These are phyloP conservation scores for Hordeum pubiflorum DNA, from an alignment of 202 grass and related monocot genomes.

Conservation along the genomic window DNA sequence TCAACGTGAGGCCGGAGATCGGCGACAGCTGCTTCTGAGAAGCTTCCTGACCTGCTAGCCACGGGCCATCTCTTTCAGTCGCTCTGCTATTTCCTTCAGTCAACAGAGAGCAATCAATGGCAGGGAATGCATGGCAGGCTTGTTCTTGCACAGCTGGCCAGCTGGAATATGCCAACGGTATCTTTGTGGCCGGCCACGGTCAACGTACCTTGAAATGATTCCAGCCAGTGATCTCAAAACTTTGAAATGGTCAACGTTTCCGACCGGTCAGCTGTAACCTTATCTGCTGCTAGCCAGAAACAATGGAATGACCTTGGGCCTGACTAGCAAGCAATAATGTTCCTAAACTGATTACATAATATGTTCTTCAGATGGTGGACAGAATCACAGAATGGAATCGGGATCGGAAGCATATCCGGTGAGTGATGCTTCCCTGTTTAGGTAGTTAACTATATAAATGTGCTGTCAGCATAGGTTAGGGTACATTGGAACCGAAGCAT, in stretches of 20 bases:
- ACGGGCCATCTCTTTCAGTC: neutral
- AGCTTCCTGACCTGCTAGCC: neutral
- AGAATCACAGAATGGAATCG: neutral
- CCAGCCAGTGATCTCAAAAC: neutral
- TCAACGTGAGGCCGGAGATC: neutral
- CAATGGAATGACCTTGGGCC: neutral
- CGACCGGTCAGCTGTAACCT: too few relatives aligned
- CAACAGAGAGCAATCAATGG: neutral
- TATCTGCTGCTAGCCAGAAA: neutral
- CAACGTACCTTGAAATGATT: neutral
- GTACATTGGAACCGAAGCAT: neutral
- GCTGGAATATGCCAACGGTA: constrained; percentile 20
- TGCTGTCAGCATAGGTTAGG: neutral
- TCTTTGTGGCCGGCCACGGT: neutral
- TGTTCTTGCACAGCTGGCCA: neutral
- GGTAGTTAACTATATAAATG: neutral
- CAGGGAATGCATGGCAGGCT: neutral
- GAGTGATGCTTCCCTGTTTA: neutral
- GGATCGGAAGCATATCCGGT: neutral
- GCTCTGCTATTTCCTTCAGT: neutral
- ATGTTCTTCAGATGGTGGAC: neutral
- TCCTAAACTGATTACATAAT: neutral
- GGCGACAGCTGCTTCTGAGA: neutral
- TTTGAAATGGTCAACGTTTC: neutral
- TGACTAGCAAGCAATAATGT: neutral